Percentiles rank a stretch among this genome's conserved stretches.
Evolutionary conservation across 345 rosid genomes (phyloP).

Genomic region (Eucalyptus leucophloia): DNA sequence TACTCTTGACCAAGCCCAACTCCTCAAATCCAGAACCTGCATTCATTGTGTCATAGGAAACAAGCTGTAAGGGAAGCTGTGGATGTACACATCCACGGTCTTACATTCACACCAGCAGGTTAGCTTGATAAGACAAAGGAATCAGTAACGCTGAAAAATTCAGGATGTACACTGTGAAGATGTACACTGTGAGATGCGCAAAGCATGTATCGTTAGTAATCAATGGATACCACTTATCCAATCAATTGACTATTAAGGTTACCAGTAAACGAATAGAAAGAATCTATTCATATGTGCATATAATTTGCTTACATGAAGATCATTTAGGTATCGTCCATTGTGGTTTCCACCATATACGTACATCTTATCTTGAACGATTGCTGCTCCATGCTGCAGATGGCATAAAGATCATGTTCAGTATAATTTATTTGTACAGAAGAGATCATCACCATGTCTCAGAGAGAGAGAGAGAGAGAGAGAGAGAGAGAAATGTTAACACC

Average conservation of each 20-base stretch:
- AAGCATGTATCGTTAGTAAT: not conserved
- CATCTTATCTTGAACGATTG: conserved; percentile 86
- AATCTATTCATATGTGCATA: not conserved
- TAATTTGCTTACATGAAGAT: conserved; percentile 72
- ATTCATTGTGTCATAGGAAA: not conserved
- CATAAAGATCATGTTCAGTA: not conserved
- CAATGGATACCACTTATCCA: not conserved
- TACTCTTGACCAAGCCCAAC: conserved; percentile 10
- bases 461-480: not conserved
- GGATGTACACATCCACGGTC: not conserved
- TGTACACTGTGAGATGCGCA: not conserved
- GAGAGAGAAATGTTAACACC: conserved; percentile 29
- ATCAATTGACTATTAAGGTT: not conserved
- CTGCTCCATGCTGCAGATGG: conserved; percentile 81
- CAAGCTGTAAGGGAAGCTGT: not conserved
- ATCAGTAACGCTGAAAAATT: not conserved
- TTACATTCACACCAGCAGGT: not conserved
- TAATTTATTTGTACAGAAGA: not conserved
- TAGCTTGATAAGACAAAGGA: not conserved
- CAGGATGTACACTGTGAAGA: not conserved
- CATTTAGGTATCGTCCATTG: conserved; percentile 94
- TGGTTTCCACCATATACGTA: conserved; percentile 77
- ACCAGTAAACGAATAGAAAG: not conserved
- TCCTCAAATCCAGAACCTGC: conserved; percentile 92
- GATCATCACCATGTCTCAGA: not conserved